Base-by-base conservation (phyloP, 1,284 basidiomycete genomes). In the Ustanciosporium gigantosporum region DNA sequence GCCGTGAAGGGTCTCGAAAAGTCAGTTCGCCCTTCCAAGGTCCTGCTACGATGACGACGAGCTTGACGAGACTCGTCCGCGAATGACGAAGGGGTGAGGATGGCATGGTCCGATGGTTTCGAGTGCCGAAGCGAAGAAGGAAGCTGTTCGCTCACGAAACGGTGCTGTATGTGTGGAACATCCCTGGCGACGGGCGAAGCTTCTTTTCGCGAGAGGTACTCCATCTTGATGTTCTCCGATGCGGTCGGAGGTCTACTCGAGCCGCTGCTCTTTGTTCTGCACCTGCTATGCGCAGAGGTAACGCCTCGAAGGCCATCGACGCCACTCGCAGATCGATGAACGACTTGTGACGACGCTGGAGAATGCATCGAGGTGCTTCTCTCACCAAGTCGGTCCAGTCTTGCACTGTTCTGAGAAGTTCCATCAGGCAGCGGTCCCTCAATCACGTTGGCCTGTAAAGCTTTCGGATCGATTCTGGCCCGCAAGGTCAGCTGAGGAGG, bases 191-290 rank as follows among this genome's bases (percentile, higher is more conserved):
- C 32, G 32, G 7, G 8, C 32, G 16, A 14, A 17, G 3, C 22
- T 5, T 15, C 25, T 5, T 46, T 17, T 7, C 43, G n/a, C 16
- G 43, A 46, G 5, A 60, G 62, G 13, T 66, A 66, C 16, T 61
- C 62, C 16, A 48, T 36, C 25, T 66, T 66, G 57, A 66, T 66
- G 15, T 42, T 46, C 24, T 66, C 62, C 0, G 57, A 56, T 1
- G 62, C 57, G 3, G 62, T 66, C 2, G 62, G 62, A 20, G 57
- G 57, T 13, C 61, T 22, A 22, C 47, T 60, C 0, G 57, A 59
- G 34, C 43, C 46, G 2, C 41, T 32, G 9, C 36, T 41, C n/a
- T 21, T 24, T 2, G 40, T 36, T 11, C 46, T 38, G 39, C 45
- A 36, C 27, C 27, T 29, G 27, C 27, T 29, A n/a, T n/a, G 27